Percentiles rank a stretch among this genome's conserved stretches.
Evolutionary conservation across 352 stramenopile species (phyloP).

Genomic region (Phytophthora sp.): DNA sequence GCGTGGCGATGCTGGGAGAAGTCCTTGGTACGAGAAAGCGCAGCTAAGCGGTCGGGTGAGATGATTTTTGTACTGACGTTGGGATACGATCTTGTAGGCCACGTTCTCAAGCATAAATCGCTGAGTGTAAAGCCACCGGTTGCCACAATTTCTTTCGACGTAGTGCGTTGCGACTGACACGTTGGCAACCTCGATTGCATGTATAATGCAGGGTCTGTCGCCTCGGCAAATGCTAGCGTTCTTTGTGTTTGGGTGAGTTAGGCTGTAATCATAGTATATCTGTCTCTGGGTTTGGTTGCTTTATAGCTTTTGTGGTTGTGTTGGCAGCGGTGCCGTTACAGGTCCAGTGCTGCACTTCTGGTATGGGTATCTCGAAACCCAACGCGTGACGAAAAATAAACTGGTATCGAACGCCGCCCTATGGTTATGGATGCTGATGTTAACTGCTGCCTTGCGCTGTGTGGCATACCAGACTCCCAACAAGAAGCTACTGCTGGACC

Average conservation of each 20-base stretch:
- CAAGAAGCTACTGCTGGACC: conserved; percentile 77
- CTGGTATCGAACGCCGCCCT: conserved; percentile 55
- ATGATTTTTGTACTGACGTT: conserved; percentile 1
- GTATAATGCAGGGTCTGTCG: conserved; percentile 52
- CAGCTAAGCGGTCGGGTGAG: too few species aligned
- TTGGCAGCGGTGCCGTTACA: conserved; percentile 53
- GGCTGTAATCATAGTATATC: not conserved
- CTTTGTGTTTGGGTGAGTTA: conserved; percentile 63
- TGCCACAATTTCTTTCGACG: not conserved
- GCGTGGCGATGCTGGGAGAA: conserved; percentile 69
- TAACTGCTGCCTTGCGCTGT: not conserved
- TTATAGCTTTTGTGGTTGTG: not conserved
- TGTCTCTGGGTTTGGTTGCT: not conserved
- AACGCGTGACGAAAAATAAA: conserved; percentile 68
- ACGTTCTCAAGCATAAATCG: conserved; percentile 75
- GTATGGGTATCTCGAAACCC: conserved; percentile 73
- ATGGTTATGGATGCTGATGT: too few species aligned
- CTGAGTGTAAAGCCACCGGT: conserved; percentile 42
- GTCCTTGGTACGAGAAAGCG: conserved; percentile 53
- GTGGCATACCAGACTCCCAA: conserved; percentile 78
- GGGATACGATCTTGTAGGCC: conserved; percentile 36
- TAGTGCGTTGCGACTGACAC: not conserved
- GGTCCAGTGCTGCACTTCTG: conserved; percentile 71
- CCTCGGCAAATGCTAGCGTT: conserved; percentile 72
- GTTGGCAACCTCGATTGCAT: conserved; percentile 7